A percentile compares a stretch with the other conserved stretches of the same genome.
Evolutionary conservation across 1,284 basidiomycete genomes (phyloP).

Genomic region (Fomes fomentarius): DNA sequence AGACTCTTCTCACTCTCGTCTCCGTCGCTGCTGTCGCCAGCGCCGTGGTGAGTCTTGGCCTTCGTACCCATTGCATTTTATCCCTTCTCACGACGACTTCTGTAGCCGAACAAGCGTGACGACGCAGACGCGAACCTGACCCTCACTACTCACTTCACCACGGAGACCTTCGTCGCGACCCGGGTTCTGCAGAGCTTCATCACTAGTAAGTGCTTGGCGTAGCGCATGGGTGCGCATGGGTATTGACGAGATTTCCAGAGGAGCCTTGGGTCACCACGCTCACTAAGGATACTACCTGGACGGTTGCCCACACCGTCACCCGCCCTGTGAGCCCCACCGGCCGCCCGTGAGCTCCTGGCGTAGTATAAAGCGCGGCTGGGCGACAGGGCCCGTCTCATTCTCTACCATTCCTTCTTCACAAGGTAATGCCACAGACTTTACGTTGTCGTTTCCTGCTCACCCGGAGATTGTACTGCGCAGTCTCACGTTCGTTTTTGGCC

Average conservation of each 20-base stretch:
- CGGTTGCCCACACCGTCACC: conserved; percentile 20
- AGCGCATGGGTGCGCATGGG: not conserved
- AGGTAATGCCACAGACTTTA: too few species aligned
- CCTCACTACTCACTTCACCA: conserved; percentile 19
- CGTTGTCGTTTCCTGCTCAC: too few species aligned
- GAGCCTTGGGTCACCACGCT: conserved; percentile 21
- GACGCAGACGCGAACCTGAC: not conserved
- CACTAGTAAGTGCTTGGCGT: conserved; percentile 2
- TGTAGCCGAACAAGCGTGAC: not conserved
- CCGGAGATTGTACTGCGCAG: too few species aligned
- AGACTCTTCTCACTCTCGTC: conserved; percentile 18
- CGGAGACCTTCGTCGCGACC: conserved; percentile 22
- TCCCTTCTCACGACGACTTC: too few species aligned
- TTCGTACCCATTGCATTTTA: not conserved
- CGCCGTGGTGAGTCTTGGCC: conserved; percentile 11
- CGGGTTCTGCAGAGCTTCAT: conserved; percentile 19
- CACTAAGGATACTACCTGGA: conserved; percentile 16
- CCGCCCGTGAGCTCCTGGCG: too few species aligned
- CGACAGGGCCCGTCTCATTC: too few species aligned
- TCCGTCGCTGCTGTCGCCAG: conserved; percentile 17
- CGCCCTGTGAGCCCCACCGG: not conserved
- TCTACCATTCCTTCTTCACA: too few species aligned
- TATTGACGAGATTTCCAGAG: not conserved
- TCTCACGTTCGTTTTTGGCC: too few species aligned
- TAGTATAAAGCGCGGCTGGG: too few species aligned